A percentile compares a stretch with the other conserved stretches of the same genome.
Evolutionary conservation across 1,139 yeast species (phyloP).

Genomic region (Scheffersomyces insectosa): DNA sequence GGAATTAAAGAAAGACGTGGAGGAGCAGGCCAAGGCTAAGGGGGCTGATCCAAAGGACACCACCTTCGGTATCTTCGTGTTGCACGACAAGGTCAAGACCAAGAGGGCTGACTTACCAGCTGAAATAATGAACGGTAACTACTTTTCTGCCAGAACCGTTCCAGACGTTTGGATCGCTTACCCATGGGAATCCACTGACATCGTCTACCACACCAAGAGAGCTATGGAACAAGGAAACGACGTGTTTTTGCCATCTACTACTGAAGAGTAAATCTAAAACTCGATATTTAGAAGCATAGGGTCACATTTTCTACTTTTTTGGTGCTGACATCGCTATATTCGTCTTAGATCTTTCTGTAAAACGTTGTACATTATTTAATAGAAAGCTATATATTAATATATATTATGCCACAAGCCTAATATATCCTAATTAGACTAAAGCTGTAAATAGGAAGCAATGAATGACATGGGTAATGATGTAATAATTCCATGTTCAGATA

Average conservation of each 20-base stretch:
- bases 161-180: conserved; percentile 97
- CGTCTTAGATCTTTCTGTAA: background rate
- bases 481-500: too few relatives aligned
- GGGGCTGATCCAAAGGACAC: conserved; percentile 49
- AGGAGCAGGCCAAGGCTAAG: conserved; percentile 24
- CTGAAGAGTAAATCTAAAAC: conserved; percentile 11
- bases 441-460: background rate
- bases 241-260: conserved; percentile 44
- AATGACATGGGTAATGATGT: background rate
- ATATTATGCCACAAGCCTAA: background rate
- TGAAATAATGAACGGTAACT: conserved; percentile 69
- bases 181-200: conserved; percentile 95
- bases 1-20: conserved; percentile 84
- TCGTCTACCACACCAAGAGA: conserved; percentile 78
- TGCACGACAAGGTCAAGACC: conserved; percentile 89
- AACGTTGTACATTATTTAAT: conserved; percentile 2
- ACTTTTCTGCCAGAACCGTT: conserved; percentile 87
- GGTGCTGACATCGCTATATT: background rate
- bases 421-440: background rate
- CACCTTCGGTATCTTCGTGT: conserved; percentile 83
- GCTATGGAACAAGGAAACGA: conserved; percentile 76
- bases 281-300: too few relatives aligned
- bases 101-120: conserved; percentile 78
- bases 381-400: background rate
- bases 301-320: too few relatives aligned